A percentile compares a stretch with the other conserved stretches of the same genome.
These are phyloP conservation scores for Fusarium longipes DNA, from an alignment of 2,329 filamentous ascomycete genomes.

Conservation along the genomic window DNA sequence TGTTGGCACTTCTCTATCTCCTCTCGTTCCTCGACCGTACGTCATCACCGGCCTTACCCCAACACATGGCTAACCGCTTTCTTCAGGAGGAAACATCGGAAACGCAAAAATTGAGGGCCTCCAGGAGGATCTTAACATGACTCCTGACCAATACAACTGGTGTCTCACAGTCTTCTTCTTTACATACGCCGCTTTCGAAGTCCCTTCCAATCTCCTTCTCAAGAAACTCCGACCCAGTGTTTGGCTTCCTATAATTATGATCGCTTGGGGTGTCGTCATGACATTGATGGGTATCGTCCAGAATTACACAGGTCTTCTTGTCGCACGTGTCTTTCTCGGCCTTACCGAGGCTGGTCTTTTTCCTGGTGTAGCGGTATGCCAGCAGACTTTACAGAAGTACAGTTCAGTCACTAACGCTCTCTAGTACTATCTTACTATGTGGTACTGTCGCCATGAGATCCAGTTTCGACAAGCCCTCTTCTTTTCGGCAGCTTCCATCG, in stretches of 20 bases:
- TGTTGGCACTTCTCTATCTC: conserved; percentile 75
- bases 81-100: conserved; percentile 67
- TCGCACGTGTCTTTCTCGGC: conserved; percentile 69
- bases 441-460: conserved; percentile 68
- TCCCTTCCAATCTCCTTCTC: conserved; percentile 80
- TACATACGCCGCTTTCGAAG: conserved; percentile 79
- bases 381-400: too few species aligned
- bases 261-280: conserved; percentile 64
- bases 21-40: conserved; percentile 74
- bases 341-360: conserved; percentile 75
- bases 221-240: conserved; percentile 78
- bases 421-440: conserved; percentile 66
- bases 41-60: conserved; percentile 9
- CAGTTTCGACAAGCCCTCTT: conserved; percentile 74
- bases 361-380: conserved; percentile 66
- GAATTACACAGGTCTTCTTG: conserved; percentile 60
- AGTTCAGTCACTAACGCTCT: neutral
- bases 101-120: conserved; percentile 75
- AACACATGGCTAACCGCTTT: neutral
- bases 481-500: conserved; percentile 83
- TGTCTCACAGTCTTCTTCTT: conserved; percentile 81
- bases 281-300: conserved; percentile 65
- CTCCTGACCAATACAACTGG: conserved; percentile 76
- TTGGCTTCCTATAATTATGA: conserved; percentile 82
- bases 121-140: conserved; percentile 66